Base-by-base conservation (phyloP, 129 eudicot species). In the Calendula officinalis region DNA sequence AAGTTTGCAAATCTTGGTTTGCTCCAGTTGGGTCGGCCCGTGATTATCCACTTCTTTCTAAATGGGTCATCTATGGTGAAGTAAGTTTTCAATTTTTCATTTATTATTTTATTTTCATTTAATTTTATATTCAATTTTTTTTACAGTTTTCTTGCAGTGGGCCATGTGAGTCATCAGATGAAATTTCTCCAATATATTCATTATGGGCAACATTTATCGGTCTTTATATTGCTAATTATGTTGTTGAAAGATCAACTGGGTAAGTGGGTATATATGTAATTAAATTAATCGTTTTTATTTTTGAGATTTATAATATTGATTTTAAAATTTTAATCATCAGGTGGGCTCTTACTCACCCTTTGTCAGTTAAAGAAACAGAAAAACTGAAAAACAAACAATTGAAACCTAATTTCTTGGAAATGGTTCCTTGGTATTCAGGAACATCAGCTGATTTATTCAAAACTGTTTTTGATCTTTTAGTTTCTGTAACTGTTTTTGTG, bases 391-490 rank as follows among this genome's bases (percentile, higher is more conserved):
- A 84, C 63, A 78, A 81, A 86, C 87, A 84, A 13, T 71, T 72
- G 95, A 82, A 87, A 69, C 98, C 96, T 57, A 87, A 85, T 8
- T 91, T 91, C 43, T 71, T 92, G 78, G 98, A 88, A 66, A 92
- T 92, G 98, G 96, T 91, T 80, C 98, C 98, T 72, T 91, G 98
- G 98, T 91, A 91, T 69, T 91, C 98, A 3, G 98, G 98, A 80
- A 91, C 98, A 58, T 91, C 98, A 64, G 95, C 96, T 72, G 98
- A 91, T 83, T 80, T 91, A 32, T 84, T 91, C 42, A 91, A 91
- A 82, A 91, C 98, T 12, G 87, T 78, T 35, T 91, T 87, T 75
- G 98, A 91, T 56, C 95, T 91, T 57, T 82, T 91, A 50, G 98
- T 91, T 9, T 91, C 96, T 14, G 96, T 91, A 49, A 87, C 98